Base-by-base conservation (phyloP, 805 yeast species). In the Starmera pachycereana region DNA sequence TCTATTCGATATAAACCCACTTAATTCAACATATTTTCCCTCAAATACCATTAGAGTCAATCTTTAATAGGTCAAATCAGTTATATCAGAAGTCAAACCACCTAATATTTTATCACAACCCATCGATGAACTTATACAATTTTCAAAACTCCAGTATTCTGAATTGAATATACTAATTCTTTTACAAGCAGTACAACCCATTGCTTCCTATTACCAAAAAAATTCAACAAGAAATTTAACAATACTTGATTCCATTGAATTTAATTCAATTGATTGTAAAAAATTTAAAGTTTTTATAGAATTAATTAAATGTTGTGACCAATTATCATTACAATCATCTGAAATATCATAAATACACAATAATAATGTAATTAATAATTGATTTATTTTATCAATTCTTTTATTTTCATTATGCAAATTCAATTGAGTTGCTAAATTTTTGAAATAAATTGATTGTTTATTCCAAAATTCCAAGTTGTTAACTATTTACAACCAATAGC, bases 131-230 rank as follows among this genome's bases (percentile, higher is more conserved):
- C 39, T 33, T 8, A 42, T 11, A 11, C 27, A 35, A 14, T 37
- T 19, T 10, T 42, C 31, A 12, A 31, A 19, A 10, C 31, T 32
- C 44, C 41, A 41, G 12, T 38, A 36, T 18, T 37, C 42, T n/a
- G 39, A 33, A 8, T 34, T 30, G 25, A 42, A 42, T 6, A 33
- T 13, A 8, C 42, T 39, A 5, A 16, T 7, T 16, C 37, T 42
- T 14, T 32, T 36, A 30, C 45, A 42, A 3, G 41, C 45, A 3
- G 45, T 42, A 39, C 45, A 34, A 5, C 45, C 45, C 42, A 42
- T 37, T 14, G 36, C 42, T 25, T 42, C 45, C 19, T 42, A 42
- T 27, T 39, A 39, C 3, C 38, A 33, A 35, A 39, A 42, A 25
- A 42, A 42, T 12, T 42, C 45, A 3, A 27, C 19, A 4, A 38